phyloP scores from a whole-genome alignment of 345 rosid genomes.

The Lumnitzera racemosa region DNA sequence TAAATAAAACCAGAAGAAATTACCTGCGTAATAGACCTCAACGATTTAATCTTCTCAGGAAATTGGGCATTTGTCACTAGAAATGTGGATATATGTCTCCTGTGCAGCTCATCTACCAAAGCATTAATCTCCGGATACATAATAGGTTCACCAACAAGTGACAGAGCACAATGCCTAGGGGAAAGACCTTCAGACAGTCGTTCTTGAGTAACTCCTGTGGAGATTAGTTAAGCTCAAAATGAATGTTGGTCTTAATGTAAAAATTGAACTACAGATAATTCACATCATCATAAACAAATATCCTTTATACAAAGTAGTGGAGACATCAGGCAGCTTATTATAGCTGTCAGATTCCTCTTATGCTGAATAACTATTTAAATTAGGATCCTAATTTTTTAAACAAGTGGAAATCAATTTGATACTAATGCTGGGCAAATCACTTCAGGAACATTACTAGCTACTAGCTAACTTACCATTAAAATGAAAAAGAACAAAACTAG shows the following conservation, averaged over 20 bases:
- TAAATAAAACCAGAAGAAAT: neutral
- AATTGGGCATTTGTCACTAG: slow-evolving; percentile 97
- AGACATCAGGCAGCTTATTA: too few relatives aligned
- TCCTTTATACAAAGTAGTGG: too few relatives aligned
- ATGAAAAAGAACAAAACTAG: neutral
- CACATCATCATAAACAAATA: too few relatives aligned
- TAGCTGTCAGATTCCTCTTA: too few relatives aligned
- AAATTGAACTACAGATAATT: too few relatives aligned
- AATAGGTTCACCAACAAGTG: slow-evolving; percentile 97
- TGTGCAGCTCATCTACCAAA: slow-evolving; percentile 88
- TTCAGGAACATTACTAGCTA: too few relatives aligned
- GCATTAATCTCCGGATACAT: slow-evolving; percentile 92
- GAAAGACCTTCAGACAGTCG: slow-evolving; percentile 73
- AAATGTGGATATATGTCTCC: slow-evolving; percentile 78
- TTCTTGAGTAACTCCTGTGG: slow-evolving; percentile 77
- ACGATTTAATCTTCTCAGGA: slow-evolving; percentile 74
- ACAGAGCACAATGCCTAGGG: slow-evolving; percentile 92
- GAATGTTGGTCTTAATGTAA: neutral
- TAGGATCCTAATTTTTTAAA: too few relatives aligned
- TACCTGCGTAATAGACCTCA: slow-evolving; percentile 91
- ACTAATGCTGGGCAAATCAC: too few relatives aligned
- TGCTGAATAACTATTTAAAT: too few relatives aligned
- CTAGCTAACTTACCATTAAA: neutral
- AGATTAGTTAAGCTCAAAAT: slow-evolving; percentile 5
- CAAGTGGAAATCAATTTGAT: too few relatives aligned